These are phyloP conservation scores for Larix kaempferi DNA, from an alignment of 75 land plant species.

Conservation along the genomic window DNA sequence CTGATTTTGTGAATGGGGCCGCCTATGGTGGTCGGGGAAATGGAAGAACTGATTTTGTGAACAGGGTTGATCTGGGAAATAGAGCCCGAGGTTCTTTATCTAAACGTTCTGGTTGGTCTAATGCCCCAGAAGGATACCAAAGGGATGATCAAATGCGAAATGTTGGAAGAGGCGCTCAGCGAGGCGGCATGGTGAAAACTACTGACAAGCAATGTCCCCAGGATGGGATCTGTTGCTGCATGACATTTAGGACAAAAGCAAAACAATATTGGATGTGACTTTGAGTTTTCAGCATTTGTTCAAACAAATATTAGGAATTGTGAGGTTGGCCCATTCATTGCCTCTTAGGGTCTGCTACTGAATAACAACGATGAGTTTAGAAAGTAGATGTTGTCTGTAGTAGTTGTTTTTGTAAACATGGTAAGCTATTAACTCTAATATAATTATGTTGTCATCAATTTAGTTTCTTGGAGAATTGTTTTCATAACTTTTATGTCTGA, in stretches of 20 bases:
- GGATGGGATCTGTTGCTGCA: slow-evolving; percentile 10
- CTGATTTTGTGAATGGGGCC: slow-evolving; percentile 13
- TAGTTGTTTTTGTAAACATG: too few species aligned
- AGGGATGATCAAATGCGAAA: slow-evolving; percentile 25
- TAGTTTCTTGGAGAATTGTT: too few species aligned
- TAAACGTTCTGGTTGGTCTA: slow-evolving; percentile 14
- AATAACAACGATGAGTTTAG: neutral
- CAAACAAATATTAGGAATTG: neutral
- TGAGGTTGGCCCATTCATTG: neutral
- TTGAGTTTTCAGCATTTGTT: neutral
- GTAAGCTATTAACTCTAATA: too few species aligned
- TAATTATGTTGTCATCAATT: too few species aligned
- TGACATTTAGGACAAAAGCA: neutral
- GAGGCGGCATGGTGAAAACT: slow-evolving; percentile 21
- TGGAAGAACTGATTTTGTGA: slow-evolving; percentile 27
- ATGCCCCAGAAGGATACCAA: slow-evolving; percentile 31
- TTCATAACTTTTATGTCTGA: too few species aligned
- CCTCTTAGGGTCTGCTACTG: neutral
- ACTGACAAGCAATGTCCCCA: slow-evolving; percentile 3
- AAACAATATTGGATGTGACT: slow-evolving; percentile 5
- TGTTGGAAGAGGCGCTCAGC: slow-evolving; percentile 24
- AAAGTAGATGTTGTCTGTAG: neutral
- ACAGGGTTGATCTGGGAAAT: slow-evolving; percentile 21
- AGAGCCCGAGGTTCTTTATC: slow-evolving; percentile 32
- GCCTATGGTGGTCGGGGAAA: slow-evolving; percentile 35